Conservation (phyloP, 352 stramenopile species). For the Halophytophthora polymorphica region DNA sequence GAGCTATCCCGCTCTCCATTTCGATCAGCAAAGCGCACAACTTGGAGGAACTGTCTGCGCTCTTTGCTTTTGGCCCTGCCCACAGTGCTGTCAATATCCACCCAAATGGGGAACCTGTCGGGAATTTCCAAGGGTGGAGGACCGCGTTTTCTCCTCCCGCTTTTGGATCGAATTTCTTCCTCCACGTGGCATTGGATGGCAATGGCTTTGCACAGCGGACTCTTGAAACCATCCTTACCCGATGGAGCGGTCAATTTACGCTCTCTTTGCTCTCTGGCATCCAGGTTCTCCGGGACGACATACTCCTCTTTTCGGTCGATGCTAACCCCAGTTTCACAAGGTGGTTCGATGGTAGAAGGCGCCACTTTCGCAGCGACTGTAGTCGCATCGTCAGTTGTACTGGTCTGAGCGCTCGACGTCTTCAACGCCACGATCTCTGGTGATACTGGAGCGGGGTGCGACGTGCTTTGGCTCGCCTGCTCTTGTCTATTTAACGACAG, state of each 20-base stretch:
- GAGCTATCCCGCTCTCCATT: not conserved
- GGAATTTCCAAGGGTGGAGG: constrained; percentile 15
- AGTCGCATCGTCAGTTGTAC: not conserved
- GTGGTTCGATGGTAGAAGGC: not conserved
- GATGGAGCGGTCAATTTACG: not conserved
- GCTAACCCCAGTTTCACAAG: constrained; percentile 2
- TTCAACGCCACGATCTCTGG: constrained; percentile 10
- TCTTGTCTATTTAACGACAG: not conserved
- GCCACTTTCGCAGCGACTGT: not conserved
- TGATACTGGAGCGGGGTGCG: not conserved
- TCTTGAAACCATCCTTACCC: not conserved
- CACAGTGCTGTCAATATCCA: constrained; percentile 21
- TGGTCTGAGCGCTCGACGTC: constrained; percentile 18
- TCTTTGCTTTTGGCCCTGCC: constrained; percentile 6
- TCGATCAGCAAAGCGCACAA: constrained; percentile 18
- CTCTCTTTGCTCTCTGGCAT: constrained; percentile 4
- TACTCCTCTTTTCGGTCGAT: constrained; percentile 2
- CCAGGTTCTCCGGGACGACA: constrained; percentile 10
- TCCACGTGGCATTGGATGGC: constrained; percentile 15
- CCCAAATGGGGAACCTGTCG: constrained; percentile 35
- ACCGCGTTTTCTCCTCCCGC: constrained; percentile 3
- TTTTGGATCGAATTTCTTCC: constrained; percentile 4
- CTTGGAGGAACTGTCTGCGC: constrained; percentile 31
- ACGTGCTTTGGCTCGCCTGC: not conserved
- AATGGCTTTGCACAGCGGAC: constrained; percentile 2